Conservation (phyloP, 2,329 filamentous ascomycete genomes). For the Phialocephala sp. region DNA sequence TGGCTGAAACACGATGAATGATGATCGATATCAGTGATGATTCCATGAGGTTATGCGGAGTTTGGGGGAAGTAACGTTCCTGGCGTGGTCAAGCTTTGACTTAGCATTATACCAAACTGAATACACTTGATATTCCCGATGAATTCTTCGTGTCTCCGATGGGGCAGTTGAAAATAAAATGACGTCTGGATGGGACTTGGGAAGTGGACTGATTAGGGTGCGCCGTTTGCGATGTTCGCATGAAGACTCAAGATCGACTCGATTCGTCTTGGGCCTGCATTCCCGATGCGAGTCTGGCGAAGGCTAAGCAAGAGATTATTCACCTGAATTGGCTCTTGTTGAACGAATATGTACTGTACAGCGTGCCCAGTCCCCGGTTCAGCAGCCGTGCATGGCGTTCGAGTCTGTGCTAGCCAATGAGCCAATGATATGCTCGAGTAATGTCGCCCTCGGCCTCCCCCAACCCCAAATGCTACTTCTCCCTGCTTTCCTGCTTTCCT, state of each 20-base stretch:
- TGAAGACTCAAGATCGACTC: background rate
- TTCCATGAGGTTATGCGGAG: constrained; percentile 19
- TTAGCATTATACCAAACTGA: constrained; percentile 2
- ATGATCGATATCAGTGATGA: constrained; percentile 19
- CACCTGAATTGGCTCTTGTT: background rate
- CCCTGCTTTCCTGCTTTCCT: too few species aligned
- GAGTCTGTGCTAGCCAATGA: too few species aligned
- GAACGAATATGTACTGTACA: background rate
- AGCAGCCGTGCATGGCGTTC: too few species aligned
- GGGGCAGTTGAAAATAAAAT: background rate
- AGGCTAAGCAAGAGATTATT: background rate
- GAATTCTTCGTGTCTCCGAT: background rate
- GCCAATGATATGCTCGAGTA: too few species aligned
- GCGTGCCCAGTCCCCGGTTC: too few species aligned
- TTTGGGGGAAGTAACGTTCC: constrained; percentile 3
- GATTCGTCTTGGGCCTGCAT: background rate
- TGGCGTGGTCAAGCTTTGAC: constrained; percentile 1
- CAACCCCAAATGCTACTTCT: too few species aligned
- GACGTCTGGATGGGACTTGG: background rate
- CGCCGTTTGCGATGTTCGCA: background rate
- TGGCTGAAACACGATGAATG: constrained; percentile 37
- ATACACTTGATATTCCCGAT: background rate
- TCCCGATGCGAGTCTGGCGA: background rate
- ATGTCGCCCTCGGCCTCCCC: too few species aligned
- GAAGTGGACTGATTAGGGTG: background rate